phyloP scores from a whole-genome alignment of 1,284 basidiomycete species.

The Malassezia vespertilionis region DNA sequence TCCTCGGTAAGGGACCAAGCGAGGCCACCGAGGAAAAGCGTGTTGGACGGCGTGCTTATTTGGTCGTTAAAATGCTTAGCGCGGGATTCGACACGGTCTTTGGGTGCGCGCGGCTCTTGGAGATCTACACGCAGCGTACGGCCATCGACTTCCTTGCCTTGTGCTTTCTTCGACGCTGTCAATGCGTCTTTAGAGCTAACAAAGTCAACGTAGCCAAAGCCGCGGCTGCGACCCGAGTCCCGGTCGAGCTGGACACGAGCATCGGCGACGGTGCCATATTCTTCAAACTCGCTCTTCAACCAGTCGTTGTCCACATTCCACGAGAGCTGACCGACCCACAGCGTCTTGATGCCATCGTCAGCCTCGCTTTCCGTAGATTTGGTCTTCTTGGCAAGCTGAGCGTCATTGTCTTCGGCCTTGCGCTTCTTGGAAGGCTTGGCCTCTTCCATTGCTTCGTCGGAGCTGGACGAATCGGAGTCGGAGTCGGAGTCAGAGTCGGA shows the following conservation, averaged over 20 bases:
- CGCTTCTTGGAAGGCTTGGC: slow-evolving; percentile 56
- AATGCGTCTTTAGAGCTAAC: slow-evolving; percentile 50
- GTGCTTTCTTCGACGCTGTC: slow-evolving; percentile 60
- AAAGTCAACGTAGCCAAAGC: slow-evolving; percentile 93
- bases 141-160: slow-evolving; percentile 77
- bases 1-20: slow-evolving; percentile 74
- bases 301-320: slow-evolving; percentile 98
- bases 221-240: slow-evolving; percentile 52
- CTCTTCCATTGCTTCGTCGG: slow-evolving; percentile 34
- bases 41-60: slow-evolving; percentile 59
- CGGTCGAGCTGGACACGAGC: slow-evolving; percentile 87
- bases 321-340: slow-evolving; percentile 86
- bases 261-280: slow-evolving; percentile 73
- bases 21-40: slow-evolving; percentile 83
- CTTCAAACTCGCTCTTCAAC: slow-evolving; percentile 78
- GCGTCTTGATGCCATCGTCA: slow-evolving; percentile 56
- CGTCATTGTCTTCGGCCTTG: slow-evolving; percentile 67
- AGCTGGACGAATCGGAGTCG: slow-evolving; percentile 9
- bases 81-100: slow-evolving; percentile 60
- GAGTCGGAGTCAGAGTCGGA: neutral
- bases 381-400: slow-evolving; percentile 64
- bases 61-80: slow-evolving; percentile 59
- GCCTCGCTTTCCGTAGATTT: slow-evolving; percentile 53
- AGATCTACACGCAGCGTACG: slow-evolving; percentile 77
- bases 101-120: slow-evolving; percentile 55